phyloP scores from a whole-genome alignment of 169 alveolate species.

The Plasmodium coatneyi region DNA sequence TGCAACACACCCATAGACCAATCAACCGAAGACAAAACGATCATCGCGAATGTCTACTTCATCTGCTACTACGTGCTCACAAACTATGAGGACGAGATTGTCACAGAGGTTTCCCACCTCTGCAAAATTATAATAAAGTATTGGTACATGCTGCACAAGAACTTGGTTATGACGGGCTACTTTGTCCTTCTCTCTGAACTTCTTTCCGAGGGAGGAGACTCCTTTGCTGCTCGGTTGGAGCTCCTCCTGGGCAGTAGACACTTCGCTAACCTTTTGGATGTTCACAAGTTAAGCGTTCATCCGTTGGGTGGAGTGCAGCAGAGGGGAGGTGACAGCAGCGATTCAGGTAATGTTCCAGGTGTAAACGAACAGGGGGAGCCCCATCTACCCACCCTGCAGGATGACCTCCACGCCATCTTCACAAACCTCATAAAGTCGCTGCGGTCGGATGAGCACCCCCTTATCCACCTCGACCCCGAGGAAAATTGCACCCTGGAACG shows the following conservation, averaged over 20 bases:
- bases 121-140: conserved; percentile 20
- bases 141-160: conserved; percentile 17
- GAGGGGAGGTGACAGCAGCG: background rate
- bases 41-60: conserved; percentile 35
- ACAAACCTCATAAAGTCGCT: background rate
- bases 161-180: conserved; percentile 26
- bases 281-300: background rate
- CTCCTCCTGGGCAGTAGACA: background rate
- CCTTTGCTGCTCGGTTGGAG: background rate
- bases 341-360: background rate
- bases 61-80: conserved; percentile 24
- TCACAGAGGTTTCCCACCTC: background rate
- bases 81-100: conserved; percentile 2
- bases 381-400: background rate
- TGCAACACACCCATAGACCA: background rate
- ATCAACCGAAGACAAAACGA: background rate
- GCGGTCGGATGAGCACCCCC: background rate
- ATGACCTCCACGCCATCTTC: conserved; percentile 20
- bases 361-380: too few relatives aligned
- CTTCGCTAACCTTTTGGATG: background rate
- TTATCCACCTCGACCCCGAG: background rate
- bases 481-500: conserved; percentile 10
- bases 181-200: conserved; percentile 24
- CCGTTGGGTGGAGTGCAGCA: background rate
- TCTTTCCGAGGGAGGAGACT: background rate